Percentiles rank a stretch among this genome's conserved stretches.
Conservation (phyloP, 768 basidiomycete species). For the Pleurotus salmoneostramineus region DNA sequence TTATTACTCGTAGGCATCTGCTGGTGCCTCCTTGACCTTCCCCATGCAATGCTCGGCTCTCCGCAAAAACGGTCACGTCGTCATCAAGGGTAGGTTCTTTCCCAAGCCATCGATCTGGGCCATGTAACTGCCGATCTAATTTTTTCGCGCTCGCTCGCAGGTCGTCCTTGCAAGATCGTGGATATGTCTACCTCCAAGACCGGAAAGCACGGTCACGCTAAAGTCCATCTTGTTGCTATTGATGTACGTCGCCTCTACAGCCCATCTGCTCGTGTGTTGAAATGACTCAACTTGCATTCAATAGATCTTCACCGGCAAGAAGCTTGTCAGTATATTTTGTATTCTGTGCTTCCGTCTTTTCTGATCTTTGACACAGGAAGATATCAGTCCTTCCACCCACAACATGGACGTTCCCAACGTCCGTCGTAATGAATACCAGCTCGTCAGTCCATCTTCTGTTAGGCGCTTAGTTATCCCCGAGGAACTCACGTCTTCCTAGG, state of each 20-base stretch:
- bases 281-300: slow-evolving; percentile 4
- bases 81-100: slow-evolving; percentile 72
- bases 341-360: not conserved
- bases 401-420: slow-evolving; percentile 99
- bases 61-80: slow-evolving; percentile 88
- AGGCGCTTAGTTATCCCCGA: slow-evolving; percentile 9
- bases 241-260: slow-evolving; percentile 61
- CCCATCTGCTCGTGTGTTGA: not conserved
- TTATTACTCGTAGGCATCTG: slow-evolving; percentile 43
- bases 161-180: slow-evolving; percentile 96
- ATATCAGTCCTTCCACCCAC: slow-evolving; percentile 95
- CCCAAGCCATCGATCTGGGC: slow-evolving; percentile 1
- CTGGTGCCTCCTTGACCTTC: slow-evolving; percentile 76
- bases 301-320: slow-evolving; percentile 98
- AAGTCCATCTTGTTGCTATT: slow-evolving; percentile 95
- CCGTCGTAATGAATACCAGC: slow-evolving; percentile 81
- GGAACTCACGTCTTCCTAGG: slow-evolving; percentile 29
- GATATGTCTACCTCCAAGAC: slow-evolving; percentile 99
- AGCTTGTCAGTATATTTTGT: slow-evolving; percentile 60
- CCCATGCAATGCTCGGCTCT: slow-evolving; percentile 97
- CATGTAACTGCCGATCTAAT: not conserved
- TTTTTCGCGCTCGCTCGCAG: slow-evolving; percentile 25
- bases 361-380: slow-evolving; percentile 54
- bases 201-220: slow-evolving; percentile 99
- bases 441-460: slow-evolving; percentile 45